phyloP scores from a whole-genome alignment of 352 stramenopile genomes.

The Globisporangium parvum region DNA sequence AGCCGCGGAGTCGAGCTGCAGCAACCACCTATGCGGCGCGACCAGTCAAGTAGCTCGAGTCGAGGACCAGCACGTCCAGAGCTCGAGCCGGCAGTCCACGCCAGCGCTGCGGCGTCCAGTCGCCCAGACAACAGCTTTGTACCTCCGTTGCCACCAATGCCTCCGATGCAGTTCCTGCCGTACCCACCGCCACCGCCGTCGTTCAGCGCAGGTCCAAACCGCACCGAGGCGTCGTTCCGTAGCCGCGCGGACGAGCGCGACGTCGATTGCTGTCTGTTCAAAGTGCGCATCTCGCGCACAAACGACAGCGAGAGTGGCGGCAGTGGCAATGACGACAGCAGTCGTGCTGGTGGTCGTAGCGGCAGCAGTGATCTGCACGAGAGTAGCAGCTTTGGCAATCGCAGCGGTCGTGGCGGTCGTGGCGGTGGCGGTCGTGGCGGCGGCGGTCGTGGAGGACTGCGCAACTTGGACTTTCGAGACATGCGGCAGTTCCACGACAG shows the following conservation, averaged over 20 bases:
- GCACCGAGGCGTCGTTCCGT: constrained; percentile 17
- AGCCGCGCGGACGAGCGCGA: constrained; percentile 19
- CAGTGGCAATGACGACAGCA: not conserved
- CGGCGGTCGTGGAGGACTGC: not conserved
- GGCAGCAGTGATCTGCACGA: not conserved
- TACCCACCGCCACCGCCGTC: not conserved
- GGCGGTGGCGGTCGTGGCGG: constrained; percentile 10
- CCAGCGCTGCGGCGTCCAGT: not conserved
- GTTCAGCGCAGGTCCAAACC: constrained; percentile 1
- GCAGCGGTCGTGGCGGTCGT: not conserved
- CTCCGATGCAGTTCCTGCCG: constrained; percentile 10
- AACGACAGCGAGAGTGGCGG: constrained; percentile 6
- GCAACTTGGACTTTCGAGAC: not conserved
- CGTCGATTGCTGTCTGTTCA: constrained; percentile 33
- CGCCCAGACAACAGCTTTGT: not conserved
- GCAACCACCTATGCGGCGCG: not conserved
- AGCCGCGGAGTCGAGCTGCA: not conserved
- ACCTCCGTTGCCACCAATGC: constrained; percentile 3
- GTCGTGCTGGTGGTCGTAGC: constrained; percentile 11
- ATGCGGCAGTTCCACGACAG: constrained; percentile 2
- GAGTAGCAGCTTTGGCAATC: not conserved
- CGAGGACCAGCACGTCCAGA: not conserved
- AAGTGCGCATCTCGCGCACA: constrained; percentile 23
- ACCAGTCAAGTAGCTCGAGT: not conserved
- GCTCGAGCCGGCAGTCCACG: not conserved